Conservation (phyloP, 352 stramenopile genomes). For the Thalassiosira delicatula region DNA sequence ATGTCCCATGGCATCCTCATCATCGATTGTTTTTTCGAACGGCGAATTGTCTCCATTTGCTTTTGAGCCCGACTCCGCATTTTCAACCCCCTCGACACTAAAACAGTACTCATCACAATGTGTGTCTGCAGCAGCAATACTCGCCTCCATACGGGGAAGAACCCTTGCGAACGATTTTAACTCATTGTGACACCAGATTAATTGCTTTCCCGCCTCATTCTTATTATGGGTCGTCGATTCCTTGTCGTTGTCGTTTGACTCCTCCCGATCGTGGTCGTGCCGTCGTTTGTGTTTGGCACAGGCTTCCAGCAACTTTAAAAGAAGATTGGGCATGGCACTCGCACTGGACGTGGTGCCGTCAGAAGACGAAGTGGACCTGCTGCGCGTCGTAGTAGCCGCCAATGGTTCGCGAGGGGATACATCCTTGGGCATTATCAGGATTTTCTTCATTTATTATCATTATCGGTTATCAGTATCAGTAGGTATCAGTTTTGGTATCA, state of each 20-base stretch:
- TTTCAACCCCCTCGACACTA: background rate
- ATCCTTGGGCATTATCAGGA: background rate
- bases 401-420: background rate
- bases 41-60: background rate
- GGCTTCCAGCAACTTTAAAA: constrained; percentile 60
- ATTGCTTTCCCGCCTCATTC: background rate
- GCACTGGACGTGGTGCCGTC: background rate
- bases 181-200: constrained; percentile 43
- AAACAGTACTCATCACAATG: constrained; percentile 43
- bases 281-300: constrained; percentile 57
- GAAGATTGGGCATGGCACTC: constrained; percentile 11
- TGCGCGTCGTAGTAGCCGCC: background rate
- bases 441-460: background rate
- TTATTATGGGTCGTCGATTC: constrained; percentile 4
- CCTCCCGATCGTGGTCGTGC: constrained; percentile 47
- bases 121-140: constrained; percentile 25
- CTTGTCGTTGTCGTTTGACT: no score
- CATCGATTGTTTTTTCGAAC: constrained; percentile 15
- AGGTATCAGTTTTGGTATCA: no score
- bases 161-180: constrained; percentile 49
- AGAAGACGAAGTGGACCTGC: background rate
- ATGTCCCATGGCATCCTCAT: constrained; percentile 48
- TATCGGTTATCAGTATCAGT: no score
- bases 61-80: background rate
- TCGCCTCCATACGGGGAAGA: constrained; percentile 54